Percentiles rank a stretch among this genome's conserved stretches.
These are phyloP conservation scores for Pseudocercospora crystallina DNA, from an alignment of 2,329 filamentous ascomycete genomes.

Conservation along the genomic window DNA sequence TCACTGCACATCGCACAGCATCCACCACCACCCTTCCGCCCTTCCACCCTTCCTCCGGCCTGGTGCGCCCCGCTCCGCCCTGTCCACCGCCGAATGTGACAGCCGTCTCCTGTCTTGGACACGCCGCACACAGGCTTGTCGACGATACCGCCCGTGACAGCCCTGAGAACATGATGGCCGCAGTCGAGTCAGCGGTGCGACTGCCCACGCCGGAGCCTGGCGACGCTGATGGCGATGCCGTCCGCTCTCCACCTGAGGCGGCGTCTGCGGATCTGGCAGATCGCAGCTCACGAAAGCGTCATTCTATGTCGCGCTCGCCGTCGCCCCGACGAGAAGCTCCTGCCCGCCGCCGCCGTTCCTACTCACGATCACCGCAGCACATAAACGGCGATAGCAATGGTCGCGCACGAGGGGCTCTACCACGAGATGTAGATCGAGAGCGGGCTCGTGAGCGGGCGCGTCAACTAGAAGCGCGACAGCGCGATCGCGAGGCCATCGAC, in stretches of 20 bases:
- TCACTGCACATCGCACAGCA: no score
- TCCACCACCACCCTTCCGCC: no score
- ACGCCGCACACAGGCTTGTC: no score
- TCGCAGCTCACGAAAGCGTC: constrained; percentile 32
- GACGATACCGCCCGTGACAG: no score
- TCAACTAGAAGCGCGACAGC: constrained; percentile 46
- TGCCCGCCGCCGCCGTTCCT: constrained; percentile 31
- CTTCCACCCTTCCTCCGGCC: no score
- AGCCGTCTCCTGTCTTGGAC: no score
- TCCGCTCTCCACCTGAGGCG: not conserved
- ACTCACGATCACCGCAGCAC: constrained; percentile 33
- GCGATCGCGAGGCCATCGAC: constrained; percentile 39
- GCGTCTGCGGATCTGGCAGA: constrained; percentile 12
- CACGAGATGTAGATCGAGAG: constrained; percentile 50
- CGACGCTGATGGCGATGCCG: constrained; percentile 4
- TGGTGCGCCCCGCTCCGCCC: no score
- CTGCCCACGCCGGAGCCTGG: constrained; percentile 31
- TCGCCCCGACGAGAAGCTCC: constrained; percentile 37
- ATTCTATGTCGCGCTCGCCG: constrained; percentile 34
- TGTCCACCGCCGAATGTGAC: no score
- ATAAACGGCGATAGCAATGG: constrained; percentile 3
- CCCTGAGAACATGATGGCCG: constrained; percentile 19
- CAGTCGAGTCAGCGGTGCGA: constrained; percentile 30
- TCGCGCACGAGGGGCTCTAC: constrained; percentile 41
- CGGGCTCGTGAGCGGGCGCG: constrained; percentile 54